Conservation (phyloP, 1,139 yeast species). For the Yamadazyma membranifaciens region DNA sequence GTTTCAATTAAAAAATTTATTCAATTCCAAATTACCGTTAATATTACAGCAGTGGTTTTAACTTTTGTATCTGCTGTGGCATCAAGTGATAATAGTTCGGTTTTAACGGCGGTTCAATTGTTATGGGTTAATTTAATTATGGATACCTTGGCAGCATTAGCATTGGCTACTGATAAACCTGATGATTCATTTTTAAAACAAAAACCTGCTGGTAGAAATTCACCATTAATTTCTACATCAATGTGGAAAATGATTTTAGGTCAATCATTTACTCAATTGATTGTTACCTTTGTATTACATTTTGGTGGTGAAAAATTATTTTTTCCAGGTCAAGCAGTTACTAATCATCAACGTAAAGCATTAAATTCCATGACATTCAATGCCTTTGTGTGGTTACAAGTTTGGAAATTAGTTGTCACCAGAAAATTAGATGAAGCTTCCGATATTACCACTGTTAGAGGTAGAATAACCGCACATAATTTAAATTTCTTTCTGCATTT, state of each 20-base stretch:
- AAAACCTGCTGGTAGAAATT: slow-evolving; percentile 79
- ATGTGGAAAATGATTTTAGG: slow-evolving; percentile 99
- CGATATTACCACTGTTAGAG: slow-evolving; percentile 55
- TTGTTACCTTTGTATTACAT: slow-evolving; percentile 75
- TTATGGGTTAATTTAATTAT: slow-evolving; percentile 96
- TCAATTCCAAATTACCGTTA: slow-evolving; percentile 95
- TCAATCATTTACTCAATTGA: slow-evolving; percentile 75
- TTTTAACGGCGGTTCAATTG: slow-evolving; percentile 93
- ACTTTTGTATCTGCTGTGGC: slow-evolving; percentile 95
- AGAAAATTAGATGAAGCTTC: slow-evolving; percentile 90
- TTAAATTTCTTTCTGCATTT: slow-evolving; percentile 82
- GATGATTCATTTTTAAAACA: slow-evolving; percentile 74
- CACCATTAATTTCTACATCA: slow-evolving; percentile 80
- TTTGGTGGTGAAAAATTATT: slow-evolving; percentile 73
- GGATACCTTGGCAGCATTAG: slow-evolving; percentile 98
- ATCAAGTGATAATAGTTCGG: slow-evolving; percentile 73
- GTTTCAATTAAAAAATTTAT: slow-evolving; percentile 91
- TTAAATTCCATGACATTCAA: slow-evolving; percentile 87
- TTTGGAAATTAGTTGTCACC: slow-evolving; percentile 88
- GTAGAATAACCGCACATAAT: slow-evolving; percentile 57
- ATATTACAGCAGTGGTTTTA: slow-evolving; percentile 88
- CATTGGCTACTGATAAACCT: slow-evolving; percentile 97
- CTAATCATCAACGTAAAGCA: slow-evolving; percentile 52
- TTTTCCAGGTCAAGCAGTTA: slow-evolving; percentile 37
- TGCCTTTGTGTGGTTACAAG: slow-evolving; percentile 96